Evolutionary conservation across 768 basidiomycete species (phyloP).

Genomic region (Auricularia auricula-judae): DNA sequence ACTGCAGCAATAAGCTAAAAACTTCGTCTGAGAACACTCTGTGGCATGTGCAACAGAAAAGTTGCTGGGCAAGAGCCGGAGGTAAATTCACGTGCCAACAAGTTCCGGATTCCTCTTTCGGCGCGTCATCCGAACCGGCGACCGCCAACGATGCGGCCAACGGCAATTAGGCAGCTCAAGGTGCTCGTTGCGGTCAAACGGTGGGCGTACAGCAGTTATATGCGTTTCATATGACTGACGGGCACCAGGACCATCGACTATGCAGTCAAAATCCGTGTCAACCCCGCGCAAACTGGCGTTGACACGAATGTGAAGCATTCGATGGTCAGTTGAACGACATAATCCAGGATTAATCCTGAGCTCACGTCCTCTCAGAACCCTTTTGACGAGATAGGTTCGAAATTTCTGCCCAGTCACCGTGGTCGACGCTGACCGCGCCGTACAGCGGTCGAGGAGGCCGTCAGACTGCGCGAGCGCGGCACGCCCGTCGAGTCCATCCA

Average conservation of each 20-base stretch:
- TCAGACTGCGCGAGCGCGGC: slow-evolving; percentile 75
- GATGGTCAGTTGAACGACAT: slow-evolving; percentile 47
- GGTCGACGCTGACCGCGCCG: not conserved
- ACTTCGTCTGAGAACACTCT: too few relatives aligned
- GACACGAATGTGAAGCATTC: slow-evolving; percentile 98
- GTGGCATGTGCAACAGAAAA: too few relatives aligned
- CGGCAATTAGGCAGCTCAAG: slow-evolving; percentile 62
- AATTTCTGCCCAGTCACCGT: not conserved
- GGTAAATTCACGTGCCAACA: too few relatives aligned
- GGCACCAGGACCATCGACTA: slow-evolving; percentile 80
- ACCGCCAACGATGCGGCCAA: slow-evolving; percentile 51
- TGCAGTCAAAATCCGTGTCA: slow-evolving; percentile 97
- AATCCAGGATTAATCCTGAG: not conserved
- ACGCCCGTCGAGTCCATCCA: slow-evolving; percentile 66
- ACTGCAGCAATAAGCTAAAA: too few relatives aligned
- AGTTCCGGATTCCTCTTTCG: too few relatives aligned
- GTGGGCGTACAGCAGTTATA: slow-evolving; percentile 24
- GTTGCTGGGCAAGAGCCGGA: too few relatives aligned
- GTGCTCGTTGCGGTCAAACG: slow-evolving; percentile 93
- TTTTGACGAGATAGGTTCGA: slow-evolving; percentile 90
- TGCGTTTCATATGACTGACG: not conserved
- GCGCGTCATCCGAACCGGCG: too few relatives aligned
- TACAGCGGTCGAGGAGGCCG: slow-evolving; percentile 91
- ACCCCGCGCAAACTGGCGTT: slow-evolving; percentile 87
- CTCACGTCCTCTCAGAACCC: slow-evolving; percentile 56